These are phyloP conservation scores for Camellia oleifera DNA, from an alignment of 179 eudicot genomes.

Conservation along the genomic window DNA sequence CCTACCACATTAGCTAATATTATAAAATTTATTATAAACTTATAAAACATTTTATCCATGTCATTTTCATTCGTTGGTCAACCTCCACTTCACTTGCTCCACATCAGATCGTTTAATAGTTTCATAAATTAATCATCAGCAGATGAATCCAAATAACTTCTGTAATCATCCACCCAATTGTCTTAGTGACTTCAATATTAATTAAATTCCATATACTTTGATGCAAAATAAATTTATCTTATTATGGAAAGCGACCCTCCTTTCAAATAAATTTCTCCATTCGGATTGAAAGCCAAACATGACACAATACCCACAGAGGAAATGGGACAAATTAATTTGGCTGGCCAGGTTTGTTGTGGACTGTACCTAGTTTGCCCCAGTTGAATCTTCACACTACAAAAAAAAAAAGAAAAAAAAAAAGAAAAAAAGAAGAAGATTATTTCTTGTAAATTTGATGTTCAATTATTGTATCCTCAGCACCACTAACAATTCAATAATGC, in stretches of 20 bases:
- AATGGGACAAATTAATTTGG: background rate
- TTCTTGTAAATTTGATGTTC: too few species aligned
- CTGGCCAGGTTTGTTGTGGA: background rate
- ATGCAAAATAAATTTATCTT: too few species aligned
- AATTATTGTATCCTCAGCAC: too few species aligned
- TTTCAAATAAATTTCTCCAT: background rate
- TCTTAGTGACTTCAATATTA: too few species aligned
- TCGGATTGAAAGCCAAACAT: background rate
- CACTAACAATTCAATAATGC: too few species aligned
- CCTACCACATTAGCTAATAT: too few species aligned
- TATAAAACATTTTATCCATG: background rate
- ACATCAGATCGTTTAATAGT: background rate
- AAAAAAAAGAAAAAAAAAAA: too few species aligned
- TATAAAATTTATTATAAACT: too few species aligned
- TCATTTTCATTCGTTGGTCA: background rate
- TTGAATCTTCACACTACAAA: background rate
- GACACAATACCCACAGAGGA: background rate
- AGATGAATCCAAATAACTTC: background rate
- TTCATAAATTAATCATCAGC: background rate
- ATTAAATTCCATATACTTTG: too few species aligned
- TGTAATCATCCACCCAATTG: too few species aligned
- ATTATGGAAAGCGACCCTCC: background rate
- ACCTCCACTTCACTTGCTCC: conserved; percentile 8
- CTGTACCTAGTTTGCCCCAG: background rate
- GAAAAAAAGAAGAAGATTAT: too few species aligned